phyloP scores from a whole-genome alignment of 2,329 filamentous ascomycete genomes.

The Trichophyton mentagrophytes region DNA sequence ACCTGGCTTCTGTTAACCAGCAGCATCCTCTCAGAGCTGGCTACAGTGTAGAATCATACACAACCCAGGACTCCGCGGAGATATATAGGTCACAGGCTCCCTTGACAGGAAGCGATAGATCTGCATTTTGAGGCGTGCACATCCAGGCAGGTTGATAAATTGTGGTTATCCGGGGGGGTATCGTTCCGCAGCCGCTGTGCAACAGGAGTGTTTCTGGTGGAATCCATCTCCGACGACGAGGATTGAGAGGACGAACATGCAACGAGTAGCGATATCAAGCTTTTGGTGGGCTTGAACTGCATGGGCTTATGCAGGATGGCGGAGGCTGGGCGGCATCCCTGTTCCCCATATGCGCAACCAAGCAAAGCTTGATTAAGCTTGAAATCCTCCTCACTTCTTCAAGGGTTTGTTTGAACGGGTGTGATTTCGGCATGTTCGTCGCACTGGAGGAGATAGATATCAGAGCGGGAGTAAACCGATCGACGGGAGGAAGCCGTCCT shows the following conservation, averaged over 20 bases:
- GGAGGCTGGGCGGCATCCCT: background rate
- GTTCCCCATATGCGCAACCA: background rate
- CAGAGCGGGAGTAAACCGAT: too few relatives aligned
- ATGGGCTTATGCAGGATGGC: constrained; percentile 2
- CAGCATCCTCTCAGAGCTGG: too few relatives aligned
- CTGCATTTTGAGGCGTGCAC: background rate
- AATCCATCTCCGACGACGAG: background rate
- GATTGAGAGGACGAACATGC: background rate
- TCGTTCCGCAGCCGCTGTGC: background rate
- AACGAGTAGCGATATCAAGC: background rate
- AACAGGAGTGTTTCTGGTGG: background rate
- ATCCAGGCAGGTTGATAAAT: background rate
- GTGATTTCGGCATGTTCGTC: background rate
- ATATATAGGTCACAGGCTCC: background rate
- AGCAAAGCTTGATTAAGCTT: constrained; percentile 4
- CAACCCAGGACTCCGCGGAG: background rate
- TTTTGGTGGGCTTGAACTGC: background rate
- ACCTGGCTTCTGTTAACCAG: background rate
- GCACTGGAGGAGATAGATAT: background rate
- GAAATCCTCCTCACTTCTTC: background rate
- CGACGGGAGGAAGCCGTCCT: background rate
- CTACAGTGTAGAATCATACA: background rate
- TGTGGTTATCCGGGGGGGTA: background rate
- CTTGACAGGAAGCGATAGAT: background rate
- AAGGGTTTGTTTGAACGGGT: background rate